These are phyloP conservation scores for Tremellales sp. DNA, from an alignment of 1,284 basidiomycete species.

Conservation along the genomic window DNA sequence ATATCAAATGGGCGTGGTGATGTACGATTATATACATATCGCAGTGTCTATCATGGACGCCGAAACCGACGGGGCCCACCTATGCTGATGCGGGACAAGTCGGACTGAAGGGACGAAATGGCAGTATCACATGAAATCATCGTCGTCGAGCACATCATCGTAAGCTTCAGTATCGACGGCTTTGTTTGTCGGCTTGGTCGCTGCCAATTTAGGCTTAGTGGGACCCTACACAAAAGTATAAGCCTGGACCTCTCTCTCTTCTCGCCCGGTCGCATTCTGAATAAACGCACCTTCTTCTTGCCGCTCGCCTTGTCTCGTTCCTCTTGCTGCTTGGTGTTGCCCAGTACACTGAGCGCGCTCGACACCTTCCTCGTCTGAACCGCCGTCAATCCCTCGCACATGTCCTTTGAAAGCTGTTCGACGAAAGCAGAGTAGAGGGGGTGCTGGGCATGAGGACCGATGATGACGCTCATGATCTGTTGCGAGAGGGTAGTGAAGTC, in stretches of 20 bases:
- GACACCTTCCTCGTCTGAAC: constrained; percentile 85
- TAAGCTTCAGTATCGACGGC: constrained; percentile 66
- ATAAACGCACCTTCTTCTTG: constrained; percentile 69
- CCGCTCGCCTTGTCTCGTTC: constrained; percentile 75
- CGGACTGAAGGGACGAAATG: no score
- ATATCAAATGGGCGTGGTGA: no score
- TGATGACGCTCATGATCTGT: constrained; percentile 65
- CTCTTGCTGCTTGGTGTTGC: constrained; percentile 91
- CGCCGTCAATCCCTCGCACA: constrained; percentile 71
- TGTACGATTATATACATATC: not conserved
- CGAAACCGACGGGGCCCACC: no score
- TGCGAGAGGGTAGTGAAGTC: constrained; percentile 72
- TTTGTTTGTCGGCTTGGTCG: constrained; percentile 58
- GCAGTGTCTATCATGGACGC: no score
- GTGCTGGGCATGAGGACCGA: constrained; percentile 71
- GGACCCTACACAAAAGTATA: constrained; percentile 45
- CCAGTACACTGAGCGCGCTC: constrained; percentile 71
- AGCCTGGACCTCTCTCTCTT: no score
- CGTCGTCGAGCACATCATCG: constrained; percentile 74
- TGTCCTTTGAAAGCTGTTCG: constrained; percentile 70
- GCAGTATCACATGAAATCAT: constrained; percentile 42
- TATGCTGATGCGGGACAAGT: no score
- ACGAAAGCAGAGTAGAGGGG: constrained; percentile 76
- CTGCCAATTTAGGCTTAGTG: constrained; percentile 67
- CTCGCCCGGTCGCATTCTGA: no score